These are phyloP conservation scores for Sugiyamaella xylanicola DNA, from an alignment of 1,139 yeast species.

Conservation along the genomic window DNA sequence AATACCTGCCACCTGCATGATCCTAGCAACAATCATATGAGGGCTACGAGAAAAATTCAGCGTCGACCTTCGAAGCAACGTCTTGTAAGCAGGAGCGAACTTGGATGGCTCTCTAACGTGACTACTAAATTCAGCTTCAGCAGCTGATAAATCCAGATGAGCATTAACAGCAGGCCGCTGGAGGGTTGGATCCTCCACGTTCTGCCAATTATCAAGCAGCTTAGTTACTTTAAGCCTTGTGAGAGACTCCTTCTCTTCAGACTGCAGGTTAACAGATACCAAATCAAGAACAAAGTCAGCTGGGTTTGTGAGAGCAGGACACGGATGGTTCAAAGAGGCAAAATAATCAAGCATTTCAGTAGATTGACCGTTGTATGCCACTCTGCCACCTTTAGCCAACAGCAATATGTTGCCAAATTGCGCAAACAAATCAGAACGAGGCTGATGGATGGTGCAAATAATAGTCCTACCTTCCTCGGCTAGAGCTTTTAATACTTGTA, in stretches of 20 bases:
- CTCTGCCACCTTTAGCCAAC: slow-evolving; percentile 71
- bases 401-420: slow-evolving; percentile 68
- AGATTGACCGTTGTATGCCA: slow-evolving; percentile 58
- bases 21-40: slow-evolving; percentile 65
- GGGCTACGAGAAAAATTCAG: slow-evolving; percentile 60
- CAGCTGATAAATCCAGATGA: slow-evolving; percentile 8
- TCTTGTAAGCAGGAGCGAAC: slow-evolving; percentile 45
- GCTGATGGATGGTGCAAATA: slow-evolving; percentile 83
- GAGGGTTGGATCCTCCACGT: slow-evolving; percentile 1
- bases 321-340: slow-evolving; percentile 50
- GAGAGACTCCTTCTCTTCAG: slow-evolving; percentile 43
- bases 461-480: slow-evolving; percentile 69
- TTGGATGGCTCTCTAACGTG: slow-evolving; percentile 39
- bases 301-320: slow-evolving; percentile 63
- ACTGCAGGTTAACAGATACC: slow-evolving; percentile 53
- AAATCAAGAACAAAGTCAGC: slow-evolving; percentile 76
- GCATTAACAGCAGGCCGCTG: slow-evolving; percentile 5
- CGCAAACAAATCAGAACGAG: slow-evolving; percentile 64
- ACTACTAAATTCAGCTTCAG: slow-evolving; percentile 25
- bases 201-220: slow-evolving; percentile 38
- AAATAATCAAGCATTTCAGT: slow-evolving; percentile 50
- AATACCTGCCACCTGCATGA: slow-evolving; percentile 66
- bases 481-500: slow-evolving; percentile 59
- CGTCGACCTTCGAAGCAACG: slow-evolving; percentile 50
- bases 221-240: slow-evolving; percentile 41